Percentiles rank a stretch among this genome's conserved stretches.
Conservation (phyloP, 352 stramenopile genomes). For the Phytophthora crassamura region DNA sequence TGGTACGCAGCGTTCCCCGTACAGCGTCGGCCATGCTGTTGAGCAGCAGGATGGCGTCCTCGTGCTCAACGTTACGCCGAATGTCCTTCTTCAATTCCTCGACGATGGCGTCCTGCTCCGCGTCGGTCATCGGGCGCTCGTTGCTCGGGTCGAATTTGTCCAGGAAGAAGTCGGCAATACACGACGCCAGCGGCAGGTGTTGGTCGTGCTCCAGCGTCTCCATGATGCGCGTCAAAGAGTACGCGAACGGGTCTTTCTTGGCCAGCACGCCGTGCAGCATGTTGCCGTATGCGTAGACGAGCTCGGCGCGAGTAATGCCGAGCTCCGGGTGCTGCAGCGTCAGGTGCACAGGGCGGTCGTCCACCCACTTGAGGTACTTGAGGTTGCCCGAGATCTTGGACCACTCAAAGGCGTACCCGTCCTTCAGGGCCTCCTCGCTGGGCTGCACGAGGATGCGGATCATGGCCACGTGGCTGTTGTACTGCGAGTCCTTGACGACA, state of each 20-base stretch:
- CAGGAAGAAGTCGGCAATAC: constrained; percentile 97
- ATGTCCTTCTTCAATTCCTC: constrained; percentile 77
- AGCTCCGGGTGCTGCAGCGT: constrained; percentile 90
- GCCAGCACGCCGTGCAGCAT: constrained; percentile 96
- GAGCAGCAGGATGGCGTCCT: constrained; percentile 77
- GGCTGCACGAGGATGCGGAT: constrained; percentile 85
- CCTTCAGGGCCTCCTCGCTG: constrained; percentile 54
- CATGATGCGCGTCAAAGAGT: constrained; percentile 95
- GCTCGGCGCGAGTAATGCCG: constrained; percentile 92
- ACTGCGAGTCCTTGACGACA: constrained; percentile 87
- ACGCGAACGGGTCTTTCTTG: constrained; percentile 94
- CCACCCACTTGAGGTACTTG: constrained; percentile 90
- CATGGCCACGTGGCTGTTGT: constrained; percentile 75
- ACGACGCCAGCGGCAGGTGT: constrained; percentile 89
- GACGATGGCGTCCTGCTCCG: constrained; percentile 52
- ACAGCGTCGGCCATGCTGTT: constrained; percentile 85
- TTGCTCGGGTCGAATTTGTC: constrained; percentile 78
- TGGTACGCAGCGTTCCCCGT: constrained; percentile 77
- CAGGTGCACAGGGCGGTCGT: constrained; percentile 80
- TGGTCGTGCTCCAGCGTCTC: constrained; percentile 92
- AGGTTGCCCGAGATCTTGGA: constrained; percentile 88
- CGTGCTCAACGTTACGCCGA: constrained; percentile 72
- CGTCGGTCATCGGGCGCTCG: constrained; percentile 43
- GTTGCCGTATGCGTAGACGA: constrained; percentile 96
- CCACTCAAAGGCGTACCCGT: constrained; percentile 75